Conservation (phyloP, 495 filamentous ascomycete genomes). For the Massariosphaeria phaeospora region DNA sequence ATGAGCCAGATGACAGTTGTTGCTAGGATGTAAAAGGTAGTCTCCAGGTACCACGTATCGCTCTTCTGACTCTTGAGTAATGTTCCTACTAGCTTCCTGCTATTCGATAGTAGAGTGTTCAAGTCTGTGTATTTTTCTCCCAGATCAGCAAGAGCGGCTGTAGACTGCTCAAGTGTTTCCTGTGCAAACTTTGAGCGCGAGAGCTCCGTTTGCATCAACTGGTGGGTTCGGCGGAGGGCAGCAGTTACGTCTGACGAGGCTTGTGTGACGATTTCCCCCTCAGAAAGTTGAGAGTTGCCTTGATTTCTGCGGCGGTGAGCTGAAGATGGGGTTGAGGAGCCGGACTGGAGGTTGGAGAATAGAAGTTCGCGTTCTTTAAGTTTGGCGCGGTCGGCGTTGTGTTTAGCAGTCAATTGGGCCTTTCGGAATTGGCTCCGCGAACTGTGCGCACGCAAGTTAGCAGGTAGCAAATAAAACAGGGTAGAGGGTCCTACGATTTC, state of each 20-base stretch:
- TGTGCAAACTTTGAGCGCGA: conserved; percentile 80
- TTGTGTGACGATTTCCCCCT: conserved; percentile 63
- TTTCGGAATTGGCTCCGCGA: conserved; percentile 71
- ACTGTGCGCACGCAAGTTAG: conserved; percentile 41
- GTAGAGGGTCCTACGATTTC: conserved; percentile 50
- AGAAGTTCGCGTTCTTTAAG: conserved; percentile 72
- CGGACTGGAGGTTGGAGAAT: conserved; percentile 54
- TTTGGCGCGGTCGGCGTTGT: conserved; percentile 65
- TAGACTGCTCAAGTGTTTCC: conserved; percentile 75
- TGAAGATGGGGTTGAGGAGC: conserved; percentile 34
- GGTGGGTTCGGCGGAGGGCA: conserved; percentile 76
- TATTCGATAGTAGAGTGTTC: conserved; percentile 67
- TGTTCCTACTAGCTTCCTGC: conserved; percentile 68
- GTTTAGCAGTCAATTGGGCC: conserved; percentile 78
- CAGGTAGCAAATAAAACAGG: conserved; percentile 12
- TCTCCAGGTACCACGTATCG: conserved; percentile 94
- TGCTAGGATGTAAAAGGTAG: conserved; percentile 73
- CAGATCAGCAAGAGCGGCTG: conserved; percentile 72
- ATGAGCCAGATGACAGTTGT: conserved; percentile 78
- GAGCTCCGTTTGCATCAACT: conserved; percentile 75
- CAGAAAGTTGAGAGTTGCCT: conserved; percentile 44
- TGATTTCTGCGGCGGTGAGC: conserved; percentile 12
- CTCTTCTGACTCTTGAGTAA: conserved; percentile 83
- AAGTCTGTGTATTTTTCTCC: conserved; percentile 73
- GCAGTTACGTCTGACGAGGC: conserved; percentile 80